A percentile compares a stretch with the other conserved stretches of the same genome.
phyloP scores from a whole-genome alignment of 225 moss, liverwort and hornwort genomes.

The Sphagnum contortum region DNA sequence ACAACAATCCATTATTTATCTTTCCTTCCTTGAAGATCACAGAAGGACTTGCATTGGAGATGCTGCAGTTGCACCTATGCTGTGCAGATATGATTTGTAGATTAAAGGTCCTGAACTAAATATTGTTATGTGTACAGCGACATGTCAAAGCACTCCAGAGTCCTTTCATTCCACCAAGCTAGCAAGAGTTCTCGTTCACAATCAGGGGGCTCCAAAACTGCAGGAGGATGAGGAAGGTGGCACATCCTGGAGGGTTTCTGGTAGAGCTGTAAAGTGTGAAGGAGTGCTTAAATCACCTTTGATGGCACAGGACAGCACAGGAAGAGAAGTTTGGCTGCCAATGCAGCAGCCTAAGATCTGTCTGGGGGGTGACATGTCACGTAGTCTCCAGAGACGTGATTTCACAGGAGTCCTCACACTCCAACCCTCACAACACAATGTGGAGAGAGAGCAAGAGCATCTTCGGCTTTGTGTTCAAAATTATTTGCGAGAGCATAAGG shows the following conservation, averaged over 20 bases:
- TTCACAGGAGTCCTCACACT: too few relatives aligned
- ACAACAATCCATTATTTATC: not conserved
- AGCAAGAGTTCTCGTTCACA: slow-evolving; percentile 21
- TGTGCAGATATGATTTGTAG: too few relatives aligned
- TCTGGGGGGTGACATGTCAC: not conserved
- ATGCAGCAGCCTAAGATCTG: slow-evolving; percentile 4
- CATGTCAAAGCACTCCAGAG: slow-evolving; percentile 3
- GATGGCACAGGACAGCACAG: slow-evolving; percentile 2
- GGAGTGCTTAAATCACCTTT: not conserved
- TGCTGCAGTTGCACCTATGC: not conserved
- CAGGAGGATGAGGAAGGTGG: slow-evolving; percentile 31
- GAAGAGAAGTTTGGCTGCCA: slow-evolving; percentile 9
- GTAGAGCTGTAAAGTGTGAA: slow-evolving; percentile 48
- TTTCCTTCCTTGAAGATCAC: not conserved
- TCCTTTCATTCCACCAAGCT: slow-evolving; percentile 30
- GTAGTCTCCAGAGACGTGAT: too few relatives aligned
- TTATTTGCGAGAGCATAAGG: too few relatives aligned
- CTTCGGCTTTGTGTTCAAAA: too few relatives aligned
- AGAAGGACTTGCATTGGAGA: too few relatives aligned
- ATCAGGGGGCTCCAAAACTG: slow-evolving; percentile 15
- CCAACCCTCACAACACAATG: too few relatives aligned
- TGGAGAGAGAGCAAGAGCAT: too few relatives aligned
- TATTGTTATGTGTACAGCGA: too few relatives aligned
- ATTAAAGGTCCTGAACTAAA: too few relatives aligned
- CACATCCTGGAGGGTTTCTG: slow-evolving; percentile 24